Conservation (phyloP, 163 green algal genomes). For the Chloromonas sp. region DNA sequence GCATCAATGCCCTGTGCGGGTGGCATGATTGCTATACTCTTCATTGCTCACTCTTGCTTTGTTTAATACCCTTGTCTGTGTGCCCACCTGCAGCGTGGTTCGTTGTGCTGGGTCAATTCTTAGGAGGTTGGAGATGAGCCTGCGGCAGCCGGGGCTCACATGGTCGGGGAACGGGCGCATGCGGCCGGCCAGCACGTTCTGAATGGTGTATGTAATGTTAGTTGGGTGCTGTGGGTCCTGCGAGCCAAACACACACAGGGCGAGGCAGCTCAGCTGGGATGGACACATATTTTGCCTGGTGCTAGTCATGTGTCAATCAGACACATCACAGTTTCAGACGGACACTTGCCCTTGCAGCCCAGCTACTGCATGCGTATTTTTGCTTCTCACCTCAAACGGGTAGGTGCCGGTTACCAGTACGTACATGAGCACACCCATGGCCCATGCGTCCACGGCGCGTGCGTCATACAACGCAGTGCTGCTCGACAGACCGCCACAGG, state of each 20-base stretch:
- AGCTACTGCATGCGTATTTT: not conserved
- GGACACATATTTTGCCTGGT: too few relatives aligned
- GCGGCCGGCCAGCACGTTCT: slow-evolving; percentile 61
- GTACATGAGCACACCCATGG: slow-evolving; percentile 61
- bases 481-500: not conserved
- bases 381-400: slow-evolving; percentile 43
- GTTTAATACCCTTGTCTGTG: not conserved
- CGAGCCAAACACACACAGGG: not conserved
- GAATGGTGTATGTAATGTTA: slow-evolving; percentile 64
- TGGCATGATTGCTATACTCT: too few relatives aligned
- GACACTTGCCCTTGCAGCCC: not conserved
- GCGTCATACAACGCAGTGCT: slow-evolving; percentile 33
- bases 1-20: too few relatives aligned
- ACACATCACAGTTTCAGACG: not conserved
- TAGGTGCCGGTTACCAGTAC: slow-evolving; percentile 53
- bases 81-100: slow-evolving; percentile 48
- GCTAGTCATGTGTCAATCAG: not conserved
- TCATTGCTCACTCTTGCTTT: too few relatives aligned
- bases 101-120: slow-evolving; percentile 34
- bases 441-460: slow-evolving; percentile 59
- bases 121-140: slow-evolving; percentile 60
- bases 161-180: slow-evolving; percentile 50
- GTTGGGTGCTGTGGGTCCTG: slow-evolving; percentile 65
- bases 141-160: slow-evolving; percentile 44
- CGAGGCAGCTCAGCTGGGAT: too few relatives aligned